phyloP scores from a whole-genome alignment of 148 eudicot species.

The Spergularia marina region DNA sequence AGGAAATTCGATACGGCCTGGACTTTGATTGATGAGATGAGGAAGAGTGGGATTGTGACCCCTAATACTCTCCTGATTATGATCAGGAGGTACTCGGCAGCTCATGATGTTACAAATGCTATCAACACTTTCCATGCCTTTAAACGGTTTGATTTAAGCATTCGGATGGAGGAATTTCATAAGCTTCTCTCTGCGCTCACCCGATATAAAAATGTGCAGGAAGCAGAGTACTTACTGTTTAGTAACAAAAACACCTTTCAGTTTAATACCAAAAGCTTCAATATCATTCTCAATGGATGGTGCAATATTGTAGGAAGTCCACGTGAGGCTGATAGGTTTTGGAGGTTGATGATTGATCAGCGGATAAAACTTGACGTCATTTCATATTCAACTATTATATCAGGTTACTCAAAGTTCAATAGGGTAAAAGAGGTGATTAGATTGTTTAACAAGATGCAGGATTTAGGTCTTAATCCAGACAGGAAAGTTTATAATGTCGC shows the following conservation, averaged over 20 bases:
- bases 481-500: constrained; percentile 82
- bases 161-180: constrained; percentile 72
- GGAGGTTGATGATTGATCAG: constrained; percentile 67
- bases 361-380: constrained; percentile 55
- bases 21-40: constrained; percentile 80
- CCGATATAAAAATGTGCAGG: constrained; percentile 84
- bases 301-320: constrained; percentile 60
- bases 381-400: constrained; percentile 69
- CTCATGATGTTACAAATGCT: constrained; percentile 75
- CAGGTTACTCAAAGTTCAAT: constrained; percentile 56
- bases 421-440: constrained; percentile 49
- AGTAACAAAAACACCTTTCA: constrained; percentile 60
- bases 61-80: constrained; percentile 71
- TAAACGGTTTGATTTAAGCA: constrained; percentile 52
- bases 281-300: constrained; percentile 87
- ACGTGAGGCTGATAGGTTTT: constrained; percentile 67
- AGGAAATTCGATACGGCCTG: constrained; percentile 86
- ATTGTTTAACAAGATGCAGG: constrained; percentile 63
- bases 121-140: constrained; percentile 71
- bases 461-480: constrained; percentile 55
- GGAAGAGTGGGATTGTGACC: constrained; percentile 44
- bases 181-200: constrained; percentile 74
- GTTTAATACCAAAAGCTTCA: constrained; percentile 75
- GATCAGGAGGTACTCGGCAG: constrained; percentile 74
- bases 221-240: constrained; percentile 80